Percentiles rank a stretch among this genome's conserved stretches.
These are phyloP conservation scores for Clonostachys byssicola DNA, from an alignment of 2,329 filamentous ascomycete species.

Conservation along the genomic window DNA sequence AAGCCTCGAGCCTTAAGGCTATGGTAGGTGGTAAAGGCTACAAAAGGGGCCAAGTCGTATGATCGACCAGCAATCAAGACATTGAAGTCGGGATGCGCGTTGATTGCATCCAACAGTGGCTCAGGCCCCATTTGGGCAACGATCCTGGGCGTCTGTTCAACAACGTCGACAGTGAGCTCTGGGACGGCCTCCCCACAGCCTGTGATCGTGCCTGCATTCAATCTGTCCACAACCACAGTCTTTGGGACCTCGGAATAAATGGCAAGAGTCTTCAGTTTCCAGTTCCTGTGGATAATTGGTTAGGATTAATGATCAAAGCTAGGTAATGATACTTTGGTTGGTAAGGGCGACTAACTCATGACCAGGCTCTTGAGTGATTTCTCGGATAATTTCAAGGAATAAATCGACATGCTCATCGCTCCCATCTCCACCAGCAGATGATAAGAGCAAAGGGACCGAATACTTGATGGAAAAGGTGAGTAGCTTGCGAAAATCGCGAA, in stretches of 20 bases:
- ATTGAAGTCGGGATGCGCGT: conserved; percentile 28
- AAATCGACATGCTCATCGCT: conserved; percentile 32
- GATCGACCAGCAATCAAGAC: conserved; percentile 37
- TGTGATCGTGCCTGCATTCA: conserved; percentile 19
- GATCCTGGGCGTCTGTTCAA: conserved; percentile 25
- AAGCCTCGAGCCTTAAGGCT: no score
- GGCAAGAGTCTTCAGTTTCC: conserved; percentile 21
- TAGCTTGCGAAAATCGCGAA: conserved; percentile 29
- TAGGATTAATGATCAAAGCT: background rate
- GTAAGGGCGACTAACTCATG: background rate
- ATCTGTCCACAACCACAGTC: conserved; percentile 14
- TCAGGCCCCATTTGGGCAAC: conserved; percentile 38
- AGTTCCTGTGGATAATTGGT: background rate
- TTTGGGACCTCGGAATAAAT: conserved; percentile 31
- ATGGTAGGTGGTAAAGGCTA: conserved; percentile 17
- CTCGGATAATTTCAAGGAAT: conserved; percentile 28
- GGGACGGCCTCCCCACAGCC: conserved; percentile 34
- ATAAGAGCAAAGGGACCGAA: conserved; percentile 27
- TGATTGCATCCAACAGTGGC: conserved; percentile 31
- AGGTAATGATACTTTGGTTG: background rate
- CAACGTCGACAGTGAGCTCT: conserved; percentile 23
- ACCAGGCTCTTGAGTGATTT: conserved; percentile 20
- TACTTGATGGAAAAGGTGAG: no score
- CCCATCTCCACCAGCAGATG: conserved; percentile 38
- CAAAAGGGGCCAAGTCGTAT: conserved; percentile 28